phyloP scores from a whole-genome alignment of 768 basidiomycete species.

The Boletus sensibilis region DNA sequence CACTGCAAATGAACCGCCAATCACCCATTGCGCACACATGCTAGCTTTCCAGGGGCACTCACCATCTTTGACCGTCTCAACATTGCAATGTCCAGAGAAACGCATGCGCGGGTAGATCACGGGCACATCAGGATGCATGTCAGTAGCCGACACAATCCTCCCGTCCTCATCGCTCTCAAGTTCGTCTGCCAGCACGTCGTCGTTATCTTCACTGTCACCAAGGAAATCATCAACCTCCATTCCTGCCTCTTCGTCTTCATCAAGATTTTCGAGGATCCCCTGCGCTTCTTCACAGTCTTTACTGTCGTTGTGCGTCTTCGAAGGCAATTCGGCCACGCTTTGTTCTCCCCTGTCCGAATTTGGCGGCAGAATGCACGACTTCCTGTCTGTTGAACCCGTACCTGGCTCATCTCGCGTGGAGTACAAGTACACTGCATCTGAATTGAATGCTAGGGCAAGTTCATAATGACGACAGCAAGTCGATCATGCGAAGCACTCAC shows the following conservation, averaged over 20 bases:
- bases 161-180: constrained; percentile 36
- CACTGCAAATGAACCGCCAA: constrained; percentile 42
- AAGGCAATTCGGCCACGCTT: background rate
- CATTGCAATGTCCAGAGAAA: constrained; percentile 71
- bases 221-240: constrained; percentile 33
- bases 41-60: constrained; percentile 22
- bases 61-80: constrained; percentile 89
- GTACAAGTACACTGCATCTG: constrained; percentile 70
- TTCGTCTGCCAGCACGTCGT: constrained; percentile 23
- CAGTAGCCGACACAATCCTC: constrained; percentile 21
- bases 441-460: constrained; percentile 58
- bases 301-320: background rate
- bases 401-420: constrained; percentile 66
- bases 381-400: constrained; percentile 18
- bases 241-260: constrained; percentile 24
- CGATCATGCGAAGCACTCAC: constrained; percentile 39
- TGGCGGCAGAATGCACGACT: constrained; percentile 28
- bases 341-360: constrained; percentile 18
- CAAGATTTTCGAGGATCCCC: background rate
- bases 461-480: constrained; percentile 1
- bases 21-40: background rate
- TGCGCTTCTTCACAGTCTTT: constrained; percentile 6
- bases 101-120: constrained; percentile 61
- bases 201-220: constrained; percentile 30
- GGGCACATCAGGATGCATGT: constrained; percentile 40